A percentile compares a stretch with the other conserved stretches of the same genome.
These are phyloP conservation scores for Amphirosellinia nigrospora DNA, from an alignment of 495 filamentous ascomycete genomes.

Conservation along the genomic window DNA sequence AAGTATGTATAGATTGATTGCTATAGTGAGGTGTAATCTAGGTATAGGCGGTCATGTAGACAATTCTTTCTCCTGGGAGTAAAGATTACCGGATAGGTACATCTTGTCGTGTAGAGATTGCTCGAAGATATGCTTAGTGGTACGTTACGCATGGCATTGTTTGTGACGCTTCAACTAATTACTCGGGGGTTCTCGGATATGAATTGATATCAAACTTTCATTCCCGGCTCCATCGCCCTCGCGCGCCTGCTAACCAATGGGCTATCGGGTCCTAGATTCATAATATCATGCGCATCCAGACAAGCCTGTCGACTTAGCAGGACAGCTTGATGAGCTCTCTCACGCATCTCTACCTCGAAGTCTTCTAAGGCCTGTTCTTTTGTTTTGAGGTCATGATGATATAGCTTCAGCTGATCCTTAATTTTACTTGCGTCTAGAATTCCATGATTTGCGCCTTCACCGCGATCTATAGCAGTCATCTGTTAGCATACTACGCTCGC, in stretches of 20 bases:
- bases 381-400: constrained; percentile 14
- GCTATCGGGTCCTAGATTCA: constrained; percentile 9
- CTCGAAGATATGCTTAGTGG: not conserved
- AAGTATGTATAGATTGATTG: not conserved
- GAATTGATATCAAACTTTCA: not conserved
- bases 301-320: constrained; percentile 58
- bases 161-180: not conserved
- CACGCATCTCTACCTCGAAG: constrained; percentile 59
- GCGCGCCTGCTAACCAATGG: constrained; percentile 9
- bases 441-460: constrained; percentile 67
- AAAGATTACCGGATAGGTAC: not conserved
- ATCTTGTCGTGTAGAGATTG: not conserved
- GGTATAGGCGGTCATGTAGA: not conserved
- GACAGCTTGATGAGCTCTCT: constrained; percentile 55
- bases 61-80: not conserved
- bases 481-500: constrained; percentile 42
- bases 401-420: constrained; percentile 29
- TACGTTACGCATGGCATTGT: not conserved
- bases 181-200: not conserved
- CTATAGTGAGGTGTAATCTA: not conserved
- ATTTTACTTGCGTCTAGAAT: not conserved
- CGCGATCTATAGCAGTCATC: constrained; percentile 43
- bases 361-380: constrained; percentile 32
- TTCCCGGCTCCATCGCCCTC: not conserved
- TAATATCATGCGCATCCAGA: constrained; percentile 62